Evolutionary conservation across 306 rosid genomes (phyloP).

Genomic region (Argentina anserina): DNA sequence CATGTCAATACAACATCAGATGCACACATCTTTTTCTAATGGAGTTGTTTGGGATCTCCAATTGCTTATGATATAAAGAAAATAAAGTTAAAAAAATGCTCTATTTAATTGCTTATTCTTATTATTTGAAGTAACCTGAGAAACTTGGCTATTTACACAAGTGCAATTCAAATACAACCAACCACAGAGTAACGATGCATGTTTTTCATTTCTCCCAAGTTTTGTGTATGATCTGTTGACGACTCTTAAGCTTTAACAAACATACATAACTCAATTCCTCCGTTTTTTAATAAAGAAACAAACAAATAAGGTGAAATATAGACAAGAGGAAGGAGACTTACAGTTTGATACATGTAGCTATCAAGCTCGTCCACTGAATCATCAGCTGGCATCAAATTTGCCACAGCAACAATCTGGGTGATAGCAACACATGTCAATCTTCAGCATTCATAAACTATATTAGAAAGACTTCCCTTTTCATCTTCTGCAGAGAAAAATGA

Average conservation of each 20-base stretch:
- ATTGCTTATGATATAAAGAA: neutral
- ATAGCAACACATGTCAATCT: neutral
- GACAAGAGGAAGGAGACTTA: constrained; percentile 29
- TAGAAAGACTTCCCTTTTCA: neutral
- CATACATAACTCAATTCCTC: neutral
- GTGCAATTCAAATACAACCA: neutral
- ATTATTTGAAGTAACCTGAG: neutral
- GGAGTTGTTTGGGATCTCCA: neutral
- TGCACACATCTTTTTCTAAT: neutral
- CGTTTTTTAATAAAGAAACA: neutral
- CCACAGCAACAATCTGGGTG: constrained; percentile 83
- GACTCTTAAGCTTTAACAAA: neutral
- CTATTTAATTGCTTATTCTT: neutral
- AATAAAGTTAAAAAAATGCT: neutral
- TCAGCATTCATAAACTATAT: neutral
- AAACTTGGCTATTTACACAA: neutral
- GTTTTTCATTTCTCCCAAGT: neutral
- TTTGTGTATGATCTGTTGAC: neutral
- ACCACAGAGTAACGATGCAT: neutral
- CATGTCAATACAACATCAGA: neutral
- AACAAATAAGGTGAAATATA: neutral
- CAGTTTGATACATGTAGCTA: constrained; percentile 97
- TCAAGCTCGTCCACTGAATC: constrained; percentile 92
- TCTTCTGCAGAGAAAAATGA: neutral
- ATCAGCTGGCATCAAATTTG: constrained; percentile 87